Conservation (phyloP, 768 basidiomycete species). For the Boletus fagicola region DNA sequence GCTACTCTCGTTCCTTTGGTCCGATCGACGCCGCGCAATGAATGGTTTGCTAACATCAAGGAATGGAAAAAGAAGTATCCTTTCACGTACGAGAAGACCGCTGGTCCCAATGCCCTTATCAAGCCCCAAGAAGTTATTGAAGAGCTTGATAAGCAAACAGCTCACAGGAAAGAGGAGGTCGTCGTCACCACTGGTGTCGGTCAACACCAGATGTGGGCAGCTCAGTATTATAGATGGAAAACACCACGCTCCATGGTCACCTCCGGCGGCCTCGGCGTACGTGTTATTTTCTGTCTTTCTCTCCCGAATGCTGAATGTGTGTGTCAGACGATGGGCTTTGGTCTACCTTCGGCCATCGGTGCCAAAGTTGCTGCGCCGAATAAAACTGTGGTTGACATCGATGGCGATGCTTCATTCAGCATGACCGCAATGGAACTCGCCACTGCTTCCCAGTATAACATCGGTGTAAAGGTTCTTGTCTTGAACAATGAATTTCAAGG, state of each 20-base stretch:
- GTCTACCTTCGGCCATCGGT: conserved; percentile 90
- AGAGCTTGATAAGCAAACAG: conserved; percentile 82
- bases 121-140: conserved; percentile 98
- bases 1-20: conserved; percentile 80
- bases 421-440: conserved; percentile 99
- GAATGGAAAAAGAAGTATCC: conserved; percentile 87
- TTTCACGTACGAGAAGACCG: conserved; percentile 76
- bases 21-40: conserved; percentile 54
- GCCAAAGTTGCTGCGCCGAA: conserved; percentile 95
- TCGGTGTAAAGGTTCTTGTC: conserved; percentile 92
- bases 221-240: conserved; percentile 90
- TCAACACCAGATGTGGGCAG: conserved; percentile 99
- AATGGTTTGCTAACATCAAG: conserved; percentile 84
- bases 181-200: conserved; percentile 94
- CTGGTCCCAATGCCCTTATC: conserved; percentile 58
- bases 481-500: conserved; percentile 98
- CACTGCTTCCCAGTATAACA: conserved; percentile 86
- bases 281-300: conserved; percentile 31
- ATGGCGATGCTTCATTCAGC: conserved; percentile 97
- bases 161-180: conserved; percentile 79
- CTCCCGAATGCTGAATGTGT: background rate
- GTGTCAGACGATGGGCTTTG: conserved; percentile 93
- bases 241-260: conserved; percentile 86
- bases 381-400: conserved; percentile 93
- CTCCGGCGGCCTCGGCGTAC: conserved; percentile 89